Conservation (phyloP, 2,329 filamentous ascomycete genomes). For the Pestalotiopsis sp. region DNA sequence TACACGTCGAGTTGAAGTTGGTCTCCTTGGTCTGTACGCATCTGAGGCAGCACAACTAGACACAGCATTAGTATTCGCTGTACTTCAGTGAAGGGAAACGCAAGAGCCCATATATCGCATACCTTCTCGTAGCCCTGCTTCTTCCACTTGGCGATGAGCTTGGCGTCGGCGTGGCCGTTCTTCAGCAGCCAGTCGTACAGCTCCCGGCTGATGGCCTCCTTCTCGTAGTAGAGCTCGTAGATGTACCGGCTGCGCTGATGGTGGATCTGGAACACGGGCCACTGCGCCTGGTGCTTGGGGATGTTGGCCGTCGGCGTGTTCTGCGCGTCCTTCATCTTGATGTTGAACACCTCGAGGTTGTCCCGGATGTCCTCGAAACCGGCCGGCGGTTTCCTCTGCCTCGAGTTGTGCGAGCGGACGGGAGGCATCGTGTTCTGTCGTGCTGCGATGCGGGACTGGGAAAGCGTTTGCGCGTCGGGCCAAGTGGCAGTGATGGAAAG, state of each 20-base stretch:
- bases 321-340: slow-evolving; percentile 95
- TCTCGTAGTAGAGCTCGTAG: slow-evolving; percentile 97
- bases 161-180: slow-evolving; percentile 92
- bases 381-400: slow-evolving; percentile 80
- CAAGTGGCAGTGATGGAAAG: no score
- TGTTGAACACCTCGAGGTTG: slow-evolving; percentile 80
- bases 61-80: slow-evolving; percentile 24
- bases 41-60: slow-evolving; percentile 86
- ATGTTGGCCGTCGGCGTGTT: slow-evolving; percentile 82
- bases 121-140: slow-evolving; percentile 99
- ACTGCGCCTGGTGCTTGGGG: slow-evolving; percentile 84
- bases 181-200: slow-evolving; percentile 97
- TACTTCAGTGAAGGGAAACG: neutral
- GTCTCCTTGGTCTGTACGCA: slow-evolving; percentile 99
- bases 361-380: slow-evolving; percentile 89
- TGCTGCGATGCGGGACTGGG: neutral
- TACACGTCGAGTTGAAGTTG: slow-evolving; percentile 96
- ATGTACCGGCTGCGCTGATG: slow-evolving; percentile 92
- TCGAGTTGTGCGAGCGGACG: slow-evolving; percentile 68
- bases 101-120: slow-evolving; percentile 24
- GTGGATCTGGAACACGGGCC: slow-evolving; percentile 97
- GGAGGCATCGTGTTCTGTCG: slow-evolving; percentile 63
- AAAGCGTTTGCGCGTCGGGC: neutral
- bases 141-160: slow-evolving; percentile 99
- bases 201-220: slow-evolving; percentile 89